phyloP scores from a whole-genome alignment of 768 basidiomycete genomes.

The Mycena alexandri region DNA sequence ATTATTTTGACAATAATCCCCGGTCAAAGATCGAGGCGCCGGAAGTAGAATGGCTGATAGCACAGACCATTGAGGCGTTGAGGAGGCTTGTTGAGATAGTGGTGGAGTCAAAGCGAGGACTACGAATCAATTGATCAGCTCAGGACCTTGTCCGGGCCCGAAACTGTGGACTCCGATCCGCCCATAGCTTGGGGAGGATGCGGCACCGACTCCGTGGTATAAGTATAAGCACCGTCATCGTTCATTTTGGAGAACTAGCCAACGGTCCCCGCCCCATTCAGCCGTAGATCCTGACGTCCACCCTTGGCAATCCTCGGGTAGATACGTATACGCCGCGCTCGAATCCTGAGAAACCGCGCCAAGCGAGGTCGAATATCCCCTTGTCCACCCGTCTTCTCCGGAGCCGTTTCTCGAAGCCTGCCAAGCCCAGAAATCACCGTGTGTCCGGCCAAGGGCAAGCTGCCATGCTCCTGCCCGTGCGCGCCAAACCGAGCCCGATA shows the following conservation, averaged over 20 bases:
- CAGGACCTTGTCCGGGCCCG: background rate
- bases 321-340: background rate
- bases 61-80: no score
- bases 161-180: background rate
- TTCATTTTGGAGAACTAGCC: conserved; percentile 15
- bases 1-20: no score
- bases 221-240: no score
- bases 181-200: background rate
- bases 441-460: conserved; percentile 25
- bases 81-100: no score
- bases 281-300: conserved; percentile 22
- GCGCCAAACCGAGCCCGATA: conserved; percentile 25
- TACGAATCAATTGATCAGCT: no score
- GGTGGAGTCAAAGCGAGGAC: background rate
- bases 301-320: conserved; percentile 13
- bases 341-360: background rate
- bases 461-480: conserved; percentile 33
- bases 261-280: conserved; percentile 22
- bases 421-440: conserved; percentile 35
- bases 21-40: background rate
- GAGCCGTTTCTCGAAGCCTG: conserved; percentile 14
- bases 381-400: conserved; percentile 13
- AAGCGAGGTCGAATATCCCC: conserved; percentile 1
- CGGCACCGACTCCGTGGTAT: no score
- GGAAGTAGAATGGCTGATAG: background rate